Evolutionary conservation across 768 basidiomycete genomes (phyloP).

Genomic region (Porphyrellus cyaneotinctus): DNA sequence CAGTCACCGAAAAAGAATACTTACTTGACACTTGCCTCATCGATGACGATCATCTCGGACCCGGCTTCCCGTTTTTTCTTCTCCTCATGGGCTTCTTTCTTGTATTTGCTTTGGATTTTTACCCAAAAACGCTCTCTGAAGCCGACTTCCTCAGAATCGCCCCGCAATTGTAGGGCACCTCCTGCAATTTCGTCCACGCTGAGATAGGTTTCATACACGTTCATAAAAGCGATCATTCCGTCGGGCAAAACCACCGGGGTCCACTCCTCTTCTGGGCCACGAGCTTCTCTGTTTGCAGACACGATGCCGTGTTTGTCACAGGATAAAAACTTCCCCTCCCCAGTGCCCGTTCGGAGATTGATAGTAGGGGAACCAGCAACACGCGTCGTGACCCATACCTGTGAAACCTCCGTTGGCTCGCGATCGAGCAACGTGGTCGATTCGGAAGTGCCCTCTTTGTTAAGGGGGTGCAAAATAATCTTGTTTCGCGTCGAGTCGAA

Average conservation of each 20-base stretch:
- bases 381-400: constrained; percentile 89
- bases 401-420: constrained; percentile 74
- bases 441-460: constrained; percentile 52
- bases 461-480: constrained; percentile 60
- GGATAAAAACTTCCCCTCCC: constrained; percentile 86
- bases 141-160: constrained; percentile 82
- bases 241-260: constrained; percentile 77
- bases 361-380: constrained; percentile 80
- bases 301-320: constrained; percentile 85
- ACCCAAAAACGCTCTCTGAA: constrained; percentile 86
- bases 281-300: constrained; percentile 79
- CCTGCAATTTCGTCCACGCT: constrained; percentile 84
- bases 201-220: constrained; percentile 86
- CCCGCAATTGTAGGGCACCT: constrained; percentile 69
- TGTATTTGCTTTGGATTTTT: constrained; percentile 86
- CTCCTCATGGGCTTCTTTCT: constrained; percentile 77
- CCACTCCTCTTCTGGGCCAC: constrained; percentile 94
- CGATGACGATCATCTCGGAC: constrained; percentile 48
- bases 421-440: constrained; percentile 53
- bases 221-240: constrained; percentile 86
- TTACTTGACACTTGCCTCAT: constrained; percentile 75
- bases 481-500: constrained; percentile 74
- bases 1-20: constrained; percentile 28
- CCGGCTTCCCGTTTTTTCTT: constrained; percentile 64
- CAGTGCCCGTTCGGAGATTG: constrained; percentile 83